Conservation (phyloP, 805 yeast species). For the Yamadazyma ubonensis region DNA sequence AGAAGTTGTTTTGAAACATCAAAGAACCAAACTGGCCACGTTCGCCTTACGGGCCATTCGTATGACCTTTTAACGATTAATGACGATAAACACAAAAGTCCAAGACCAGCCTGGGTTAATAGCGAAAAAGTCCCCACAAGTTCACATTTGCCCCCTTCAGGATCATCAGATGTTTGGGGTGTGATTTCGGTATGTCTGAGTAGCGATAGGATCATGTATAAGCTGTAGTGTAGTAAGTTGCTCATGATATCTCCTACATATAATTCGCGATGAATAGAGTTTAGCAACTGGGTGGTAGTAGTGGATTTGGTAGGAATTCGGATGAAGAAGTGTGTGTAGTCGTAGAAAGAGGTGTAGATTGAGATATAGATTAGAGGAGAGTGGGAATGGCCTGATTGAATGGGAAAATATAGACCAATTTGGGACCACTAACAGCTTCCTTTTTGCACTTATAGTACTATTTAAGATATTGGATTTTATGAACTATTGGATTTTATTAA, state of each 20-base stretch:
- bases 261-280: neutral
- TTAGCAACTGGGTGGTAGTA: no score
- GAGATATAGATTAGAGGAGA: no score
- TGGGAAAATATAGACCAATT: no score
- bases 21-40: slow-evolving; percentile 84
- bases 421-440: no score
- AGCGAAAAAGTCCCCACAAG: slow-evolving; percentile 83
- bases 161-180: neutral
- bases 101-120: slow-evolving; percentile 72
- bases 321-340: no score
- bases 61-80: slow-evolving; percentile 71
- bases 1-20: slow-evolving; percentile 88
- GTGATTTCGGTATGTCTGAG: neutral
- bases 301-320: no score
- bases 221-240: neutral
- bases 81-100: slow-evolving; percentile 71
- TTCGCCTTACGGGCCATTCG: slow-evolving; percentile 78
- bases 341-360: no score
- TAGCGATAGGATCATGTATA: slow-evolving; percentile 1
- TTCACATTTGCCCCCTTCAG: slow-evolving; percentile 35
- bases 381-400: no score
- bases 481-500: no score
- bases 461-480: no score
- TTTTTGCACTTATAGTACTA: no score
- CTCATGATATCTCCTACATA: neutral